Evolutionary conservation across 306 rosid genomes (phyloP), one percentile per base, ranked within the genome.

Genomic region (Datisca glomerata): DNA sequence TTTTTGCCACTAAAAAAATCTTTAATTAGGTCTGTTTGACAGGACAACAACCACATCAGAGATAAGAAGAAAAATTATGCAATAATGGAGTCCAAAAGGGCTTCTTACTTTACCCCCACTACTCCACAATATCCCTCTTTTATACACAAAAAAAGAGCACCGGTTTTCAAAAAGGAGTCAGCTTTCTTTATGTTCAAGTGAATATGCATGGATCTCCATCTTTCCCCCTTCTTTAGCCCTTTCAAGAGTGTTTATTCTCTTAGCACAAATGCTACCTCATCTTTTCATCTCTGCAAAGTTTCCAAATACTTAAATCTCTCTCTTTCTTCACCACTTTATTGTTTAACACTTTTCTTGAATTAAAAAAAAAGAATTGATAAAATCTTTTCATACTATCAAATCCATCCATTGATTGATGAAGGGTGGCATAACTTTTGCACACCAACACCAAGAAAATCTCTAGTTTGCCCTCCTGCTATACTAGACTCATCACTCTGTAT

Each of bases 381-480:
- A 47, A 16, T 49, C 45, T 53, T 49, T 45, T 47, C 50, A 18
- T 31, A 21, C 20, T 8, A 62, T 65, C 68, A 78, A 61, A 64
- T 74, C 96, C 96, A 81, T 20, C 80, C 74, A 13, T 81, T 63
- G 65, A 72, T 78, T 53, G 94, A 51, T 45, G 86, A 65, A 42
- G 74, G 63, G 62, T 69, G 93, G 60, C 83, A 80, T 43, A 81
- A 49, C 45, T 91, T 56, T 55, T 81, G 78, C 55, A 69, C 80
- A 4, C 36, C 36, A 31, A 31, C 36, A 7, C 91, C 91, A 27
- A 86, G 79, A 56, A 86, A 86, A 59, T 86, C 96, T 66, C 96
- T 65, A 24, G 93, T 81, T 60, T 75, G 79, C 44, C 77, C 86
- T 39, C 86, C 75, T 24, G 56, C 64, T 28, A n/a, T 38, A 7